Conservation (phyloP, 2,329 filamentous ascomycete genomes). For the Drechslerella coelobrocha region DNA sequence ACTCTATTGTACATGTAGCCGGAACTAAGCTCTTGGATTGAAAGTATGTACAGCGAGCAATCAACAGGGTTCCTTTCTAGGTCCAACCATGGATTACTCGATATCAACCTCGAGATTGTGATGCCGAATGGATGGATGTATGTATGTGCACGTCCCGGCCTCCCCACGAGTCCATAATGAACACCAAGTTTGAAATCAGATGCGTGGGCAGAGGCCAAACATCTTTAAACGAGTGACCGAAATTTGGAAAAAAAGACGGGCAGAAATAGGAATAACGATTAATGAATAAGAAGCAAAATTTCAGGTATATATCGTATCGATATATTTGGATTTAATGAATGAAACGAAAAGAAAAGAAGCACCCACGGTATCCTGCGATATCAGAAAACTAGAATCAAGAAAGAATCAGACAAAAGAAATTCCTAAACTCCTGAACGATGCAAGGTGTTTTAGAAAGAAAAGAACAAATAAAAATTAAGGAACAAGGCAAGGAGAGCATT, state of each 20-base stretch:
- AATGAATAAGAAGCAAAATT: background rate
- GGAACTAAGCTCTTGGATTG: no score
- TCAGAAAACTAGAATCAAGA: slow-evolving; percentile 14
- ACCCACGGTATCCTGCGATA: slow-evolving; percentile 1
- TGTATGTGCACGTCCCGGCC: no score
- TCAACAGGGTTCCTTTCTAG: no score
- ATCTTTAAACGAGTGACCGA: no score
- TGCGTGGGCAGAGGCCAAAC: no score
- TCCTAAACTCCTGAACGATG: slow-evolving; percentile 23
- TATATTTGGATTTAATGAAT: slow-evolving; percentile 15
- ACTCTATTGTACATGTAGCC: no score
- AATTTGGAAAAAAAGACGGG: background rate
- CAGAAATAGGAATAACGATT: background rate
- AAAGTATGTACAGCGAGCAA: no score
- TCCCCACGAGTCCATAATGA: no score
- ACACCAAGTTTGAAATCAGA: no score
- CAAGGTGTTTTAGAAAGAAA: slow-evolving; percentile 21
- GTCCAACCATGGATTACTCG: no score
- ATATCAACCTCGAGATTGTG: no score
- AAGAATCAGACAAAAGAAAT: slow-evolving; percentile 36
- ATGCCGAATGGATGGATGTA: no score
- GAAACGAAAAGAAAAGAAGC: background rate
- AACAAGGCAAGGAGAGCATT: slow-evolving; percentile 11
- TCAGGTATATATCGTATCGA: background rate
- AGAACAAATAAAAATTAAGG: slow-evolving; percentile 27